Evolutionary conservation across 306 rosid species (phyloP), one percentile per base, ranked within the genome.

Genomic region (Vigna nakashimae): DNA sequence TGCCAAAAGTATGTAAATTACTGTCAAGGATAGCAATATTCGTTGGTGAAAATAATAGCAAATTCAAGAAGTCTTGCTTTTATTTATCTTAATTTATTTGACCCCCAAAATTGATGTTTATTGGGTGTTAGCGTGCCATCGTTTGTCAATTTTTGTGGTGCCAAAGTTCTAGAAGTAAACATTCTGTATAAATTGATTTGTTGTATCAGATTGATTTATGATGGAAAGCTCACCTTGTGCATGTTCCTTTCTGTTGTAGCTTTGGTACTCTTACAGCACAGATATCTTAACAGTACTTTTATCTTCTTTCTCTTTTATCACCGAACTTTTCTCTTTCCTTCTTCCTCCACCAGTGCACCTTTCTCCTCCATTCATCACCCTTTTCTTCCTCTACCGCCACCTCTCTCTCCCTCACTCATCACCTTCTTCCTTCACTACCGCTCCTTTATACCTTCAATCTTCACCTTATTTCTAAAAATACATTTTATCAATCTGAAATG

Each of bases 1-100:
- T 40, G 75, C 22, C 52, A 89, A 88, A 73, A 80, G 74, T 53
- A 84, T 82, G 87, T 88, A 88, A 87, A 52, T 72, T 63, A 60
- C 46, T 73, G 74, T 43, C 45, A 66, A 84, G 71, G 12, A 46
- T 42, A 79, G 76, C 78, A 73, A 59, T 63, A 57, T 76, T 73
- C 32, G 48, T 86, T 75, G 81, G 82, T 83, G 77, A 75, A 77
- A 86, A 77, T 82, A 70, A 63, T 69, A 90, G 85, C 64, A 69
- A 76, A 76, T 72, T 84, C 67, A 67, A 63, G 57, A 52, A 67
- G 38, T 76, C 62, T 52, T 73, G 57, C 73, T 53, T 82, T 38
- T 63, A 30, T 76, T 77, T 79, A 36, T 82, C 67, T 9, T 82
- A 76, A 60, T 68, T 81, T 77, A 73, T 80, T 81, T 68, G 65